Evolutionary conservation across 805 yeast species (phyloP).

Genomic region (Myxozyma neotropica): DNA sequence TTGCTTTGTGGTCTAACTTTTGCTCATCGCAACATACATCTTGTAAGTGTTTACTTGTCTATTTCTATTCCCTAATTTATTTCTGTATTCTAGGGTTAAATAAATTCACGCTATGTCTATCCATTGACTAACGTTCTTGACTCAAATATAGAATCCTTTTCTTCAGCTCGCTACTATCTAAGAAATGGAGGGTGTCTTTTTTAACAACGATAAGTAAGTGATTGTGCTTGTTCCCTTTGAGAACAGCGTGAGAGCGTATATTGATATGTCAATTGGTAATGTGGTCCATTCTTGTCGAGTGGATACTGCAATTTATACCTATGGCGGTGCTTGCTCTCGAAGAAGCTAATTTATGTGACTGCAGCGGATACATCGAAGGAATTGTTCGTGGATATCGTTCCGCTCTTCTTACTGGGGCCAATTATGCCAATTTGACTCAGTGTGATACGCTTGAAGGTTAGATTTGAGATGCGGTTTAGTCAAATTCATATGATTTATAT

Average conservation of each 20-base stretch:
- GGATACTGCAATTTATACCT: not conserved
- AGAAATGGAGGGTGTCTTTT: slow-evolving; percentile 87
- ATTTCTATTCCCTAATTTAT: not conserved
- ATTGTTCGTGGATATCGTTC: slow-evolving; percentile 91
- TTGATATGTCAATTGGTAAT: too few relatives aligned
- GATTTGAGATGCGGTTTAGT: not conserved
- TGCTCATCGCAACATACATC: not conserved
- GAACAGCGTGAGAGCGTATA: too few relatives aligned
- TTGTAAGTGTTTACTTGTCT: not conserved
- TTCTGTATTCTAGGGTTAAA: not conserved
- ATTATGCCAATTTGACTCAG: slow-evolving; percentile 89
- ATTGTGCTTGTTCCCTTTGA: too few relatives aligned
- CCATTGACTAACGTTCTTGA: not conserved
- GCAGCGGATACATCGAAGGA: slow-evolving; percentile 85
- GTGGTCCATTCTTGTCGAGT: not conserved
- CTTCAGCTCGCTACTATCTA: not conserved
- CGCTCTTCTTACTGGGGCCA: slow-evolving; percentile 74
- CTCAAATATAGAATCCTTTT: not conserved
- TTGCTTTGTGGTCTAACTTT: not conserved
- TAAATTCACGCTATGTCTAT: too few relatives aligned
- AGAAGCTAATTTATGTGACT: not conserved
- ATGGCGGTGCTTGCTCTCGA: not conserved
- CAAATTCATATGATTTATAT: not conserved
- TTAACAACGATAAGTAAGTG: slow-evolving; percentile 72
- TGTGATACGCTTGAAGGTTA: slow-evolving; percentile 81